Evolutionary conservation across 2,329 filamentous ascomycete species (phyloP).

Genomic region (Aureobasidium sp.): DNA sequence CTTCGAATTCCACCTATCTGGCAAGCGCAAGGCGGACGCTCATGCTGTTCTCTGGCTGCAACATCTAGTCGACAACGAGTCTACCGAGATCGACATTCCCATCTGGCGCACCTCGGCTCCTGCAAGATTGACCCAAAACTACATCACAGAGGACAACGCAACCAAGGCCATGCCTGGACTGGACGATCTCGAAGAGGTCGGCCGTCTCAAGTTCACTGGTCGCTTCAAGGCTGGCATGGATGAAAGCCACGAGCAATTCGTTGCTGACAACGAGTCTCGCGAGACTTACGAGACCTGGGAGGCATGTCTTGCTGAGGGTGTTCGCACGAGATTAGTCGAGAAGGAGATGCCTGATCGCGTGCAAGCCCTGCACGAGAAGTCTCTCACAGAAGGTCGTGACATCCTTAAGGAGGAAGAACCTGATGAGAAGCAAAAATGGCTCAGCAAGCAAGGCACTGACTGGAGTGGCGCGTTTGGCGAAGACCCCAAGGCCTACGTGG

Average conservation of each 20-base stretch:
- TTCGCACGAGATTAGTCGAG: slow-evolving; percentile 61
- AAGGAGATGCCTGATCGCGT: slow-evolving; percentile 65
- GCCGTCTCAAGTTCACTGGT: slow-evolving; percentile 69
- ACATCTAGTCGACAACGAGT: slow-evolving; percentile 72
- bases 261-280: slow-evolving; percentile 77
- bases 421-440: slow-evolving; percentile 69
- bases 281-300: slow-evolving; percentile 96
- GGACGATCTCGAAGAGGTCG: slow-evolving; percentile 67
- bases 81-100: slow-evolving; percentile 72
- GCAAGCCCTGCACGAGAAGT: slow-evolving; percentile 71
- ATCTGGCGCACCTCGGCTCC: slow-evolving; percentile 78
- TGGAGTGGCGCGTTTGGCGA: slow-evolving; percentile 82
- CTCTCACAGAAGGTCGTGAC: slow-evolving; percentile 70
- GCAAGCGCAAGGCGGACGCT: slow-evolving; percentile 61
- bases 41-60: slow-evolving; percentile 82
- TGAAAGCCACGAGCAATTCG: slow-evolving; percentile 72
- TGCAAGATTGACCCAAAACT: slow-evolving; percentile 77
- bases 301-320: slow-evolving; percentile 79
- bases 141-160: slow-evolving; percentile 74
- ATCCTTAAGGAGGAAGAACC: slow-evolving; percentile 64
- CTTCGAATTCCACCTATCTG: slow-evolving; percentile 68
- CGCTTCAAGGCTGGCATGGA: slow-evolving; percentile 88
- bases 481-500: slow-evolving; percentile 57
- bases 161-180: slow-evolving; percentile 58
- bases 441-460: slow-evolving; percentile 70